Evolutionary conservation across 441 rosid genomes (phyloP).

Genomic region (Brassica hybrid): DNA sequence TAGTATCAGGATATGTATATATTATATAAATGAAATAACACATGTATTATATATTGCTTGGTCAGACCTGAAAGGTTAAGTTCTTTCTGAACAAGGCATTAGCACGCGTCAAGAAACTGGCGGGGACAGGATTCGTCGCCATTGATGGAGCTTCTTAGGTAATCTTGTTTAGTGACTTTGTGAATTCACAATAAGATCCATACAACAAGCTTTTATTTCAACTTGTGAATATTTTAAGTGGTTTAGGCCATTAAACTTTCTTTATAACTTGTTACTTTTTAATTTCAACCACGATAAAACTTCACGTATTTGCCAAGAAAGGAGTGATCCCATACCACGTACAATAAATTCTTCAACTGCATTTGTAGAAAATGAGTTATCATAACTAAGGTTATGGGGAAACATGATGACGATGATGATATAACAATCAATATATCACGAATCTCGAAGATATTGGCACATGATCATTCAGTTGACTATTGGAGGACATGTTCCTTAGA

Average conservation of each 20-base stretch:
- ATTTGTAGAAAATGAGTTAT: neutral
- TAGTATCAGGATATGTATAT: neutral
- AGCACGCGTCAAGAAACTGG: slow-evolving; percentile 70
- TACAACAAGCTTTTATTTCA: neutral
- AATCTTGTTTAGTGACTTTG: neutral
- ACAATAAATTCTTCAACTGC: slow-evolving; percentile 1
- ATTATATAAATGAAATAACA: no score
- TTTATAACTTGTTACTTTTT: no score
- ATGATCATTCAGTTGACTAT: no score
- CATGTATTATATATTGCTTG: neutral
- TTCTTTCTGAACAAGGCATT: slow-evolving; percentile 80
- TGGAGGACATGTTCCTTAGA: neutral
- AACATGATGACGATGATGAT: neutral
- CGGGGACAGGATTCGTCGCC: slow-evolving; percentile 51
- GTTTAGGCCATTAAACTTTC: neutral
- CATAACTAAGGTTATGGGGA: neutral
- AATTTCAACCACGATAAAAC: no score
- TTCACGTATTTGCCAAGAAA: neutral
- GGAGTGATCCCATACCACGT: no score
- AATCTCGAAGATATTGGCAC: neutral
- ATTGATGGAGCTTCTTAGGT: slow-evolving; percentile 35
- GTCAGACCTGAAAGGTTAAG: slow-evolving; percentile 67
- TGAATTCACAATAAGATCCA: neutral
- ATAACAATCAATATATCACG: slow-evolving; percentile 3
- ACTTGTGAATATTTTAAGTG: neutral